phyloP scores from a whole-genome alignment of 129 eudicot genomes.

The Daucus carota region DNA sequence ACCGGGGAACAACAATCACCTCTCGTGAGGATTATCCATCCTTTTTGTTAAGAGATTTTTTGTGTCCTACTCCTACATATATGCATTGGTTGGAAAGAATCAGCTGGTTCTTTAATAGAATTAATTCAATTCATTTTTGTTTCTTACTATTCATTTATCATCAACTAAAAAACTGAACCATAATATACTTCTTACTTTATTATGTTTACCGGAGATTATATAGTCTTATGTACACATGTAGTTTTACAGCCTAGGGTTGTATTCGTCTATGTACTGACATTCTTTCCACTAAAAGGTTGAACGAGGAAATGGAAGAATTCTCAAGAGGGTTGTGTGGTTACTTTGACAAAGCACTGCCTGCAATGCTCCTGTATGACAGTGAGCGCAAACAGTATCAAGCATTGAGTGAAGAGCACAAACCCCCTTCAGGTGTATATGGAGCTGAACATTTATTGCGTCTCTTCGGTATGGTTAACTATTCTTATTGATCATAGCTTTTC shows the following conservation, averaged over 20 bases:
- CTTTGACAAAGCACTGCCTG: constrained; percentile 81
- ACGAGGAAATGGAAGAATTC: constrained; percentile 64
- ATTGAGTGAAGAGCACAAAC: constrained; percentile 39
- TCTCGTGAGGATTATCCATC: constrained; percentile 64
- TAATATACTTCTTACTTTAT: too few species aligned
- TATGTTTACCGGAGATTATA: too few species aligned
- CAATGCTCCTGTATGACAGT: constrained; percentile 68
- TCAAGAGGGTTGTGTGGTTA: constrained; percentile 66
- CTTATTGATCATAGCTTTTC: background rate
- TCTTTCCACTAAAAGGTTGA: constrained; percentile 35
- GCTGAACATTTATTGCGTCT: constrained; percentile 96
- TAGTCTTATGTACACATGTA: too few species aligned
- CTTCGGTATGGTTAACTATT: constrained; percentile 47
- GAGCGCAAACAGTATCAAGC: constrained; percentile 76
- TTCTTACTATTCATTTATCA: too few species aligned
- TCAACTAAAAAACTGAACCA: too few species aligned
- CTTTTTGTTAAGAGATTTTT: constrained; percentile 45
- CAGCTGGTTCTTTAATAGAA: too few species aligned
- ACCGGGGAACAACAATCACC: too few species aligned
- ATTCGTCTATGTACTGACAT: background rate
- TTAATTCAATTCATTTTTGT: too few species aligned
- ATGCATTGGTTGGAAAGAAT: too few species aligned
- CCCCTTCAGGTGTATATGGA: constrained; percentile 85
- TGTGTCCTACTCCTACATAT: constrained; percentile 3
- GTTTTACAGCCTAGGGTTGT: background rate